These are phyloP conservation scores for Gossypium lobatum DNA, from an alignment of 441 rosid genomes.

Conservation along the genomic window DNA sequence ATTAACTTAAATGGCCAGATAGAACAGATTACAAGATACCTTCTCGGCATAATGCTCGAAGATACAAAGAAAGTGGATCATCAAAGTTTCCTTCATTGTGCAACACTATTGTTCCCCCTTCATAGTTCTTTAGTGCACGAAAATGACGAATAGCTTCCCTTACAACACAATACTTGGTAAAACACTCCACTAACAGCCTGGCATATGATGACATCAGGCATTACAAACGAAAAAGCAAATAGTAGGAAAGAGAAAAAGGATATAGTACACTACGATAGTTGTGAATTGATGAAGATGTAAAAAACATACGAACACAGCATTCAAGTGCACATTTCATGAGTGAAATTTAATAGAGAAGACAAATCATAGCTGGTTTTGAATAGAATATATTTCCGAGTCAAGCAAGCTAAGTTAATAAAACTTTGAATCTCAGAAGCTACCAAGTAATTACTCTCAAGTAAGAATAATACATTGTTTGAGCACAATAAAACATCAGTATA, in stretches of 20 bases:
- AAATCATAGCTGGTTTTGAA: neutral
- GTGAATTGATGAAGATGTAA: neutral
- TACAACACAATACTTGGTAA: constrained; percentile 79
- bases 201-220: constrained; percentile 16
- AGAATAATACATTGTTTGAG: neutral
- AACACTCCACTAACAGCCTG: constrained; percentile 95
- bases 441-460: neutral
- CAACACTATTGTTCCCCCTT: constrained; percentile 71
- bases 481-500: neutral
- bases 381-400: neutral
- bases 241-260: neutral
- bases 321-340: neutral
- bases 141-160: constrained; percentile 95
- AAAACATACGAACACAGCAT: neutral
- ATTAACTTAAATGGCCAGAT: neutral
- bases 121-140: constrained; percentile 72
- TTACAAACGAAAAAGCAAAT: neutral
- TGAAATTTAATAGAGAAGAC: neutral
- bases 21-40: constrained; percentile 40
- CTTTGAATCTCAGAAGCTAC: neutral
- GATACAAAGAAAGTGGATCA: constrained; percentile 93
- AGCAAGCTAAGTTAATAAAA: neutral
- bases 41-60: constrained; percentile 92
- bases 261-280: neutral
- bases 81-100: constrained; percentile 75